These are phyloP conservation scores for Casuarina cunninghamiana DNA, from an alignment of 306 rosid species.

Conservation along the genomic window DNA sequence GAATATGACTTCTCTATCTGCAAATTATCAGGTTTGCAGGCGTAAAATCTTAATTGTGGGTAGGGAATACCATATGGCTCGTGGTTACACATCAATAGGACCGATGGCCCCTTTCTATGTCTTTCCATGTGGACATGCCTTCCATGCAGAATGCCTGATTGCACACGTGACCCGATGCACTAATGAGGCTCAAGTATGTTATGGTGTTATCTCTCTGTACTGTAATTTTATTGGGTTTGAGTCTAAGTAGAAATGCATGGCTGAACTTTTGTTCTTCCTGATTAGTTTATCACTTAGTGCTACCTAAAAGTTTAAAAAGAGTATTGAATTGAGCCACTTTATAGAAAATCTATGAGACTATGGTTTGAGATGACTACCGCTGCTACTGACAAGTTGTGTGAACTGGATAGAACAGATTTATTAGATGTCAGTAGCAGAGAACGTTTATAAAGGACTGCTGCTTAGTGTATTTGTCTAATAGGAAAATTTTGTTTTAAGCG, in stretches of 20 bases:
- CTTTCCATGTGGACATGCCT: slow-evolving; percentile 92
- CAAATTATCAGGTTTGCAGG: slow-evolving; percentile 62
- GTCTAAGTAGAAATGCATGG: background rate
- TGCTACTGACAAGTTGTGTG: background rate
- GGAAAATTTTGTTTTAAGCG: background rate
- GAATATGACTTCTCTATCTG: slow-evolving; percentile 29
- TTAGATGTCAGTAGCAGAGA: background rate
- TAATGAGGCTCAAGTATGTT: slow-evolving; percentile 65
- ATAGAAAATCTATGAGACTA: background rate
- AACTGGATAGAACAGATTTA: background rate
- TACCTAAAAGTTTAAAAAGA: background rate
- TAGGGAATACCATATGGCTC: slow-evolving; percentile 65
- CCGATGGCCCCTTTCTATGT: slow-evolving; percentile 96
- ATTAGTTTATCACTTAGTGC: background rate
- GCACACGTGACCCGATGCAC: slow-evolving; percentile 95
- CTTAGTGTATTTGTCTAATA: background rate
- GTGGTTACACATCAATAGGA: slow-evolving; percentile 76
- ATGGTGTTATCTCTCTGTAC: slow-evolving; percentile 15
- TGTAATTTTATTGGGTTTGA: background rate
- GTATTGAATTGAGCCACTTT: background rate
- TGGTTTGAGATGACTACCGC: background rate
- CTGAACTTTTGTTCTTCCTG: background rate
- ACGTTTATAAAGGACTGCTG: background rate
- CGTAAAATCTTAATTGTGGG: slow-evolving; percentile 76
- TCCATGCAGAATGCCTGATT: slow-evolving; percentile 86